A percentile compares a stretch with the other conserved stretches of the same genome.
Evolutionary conservation across 2,329 filamentous ascomycete genomes (phyloP).

Genomic region (Coniella lustricola): DNA sequence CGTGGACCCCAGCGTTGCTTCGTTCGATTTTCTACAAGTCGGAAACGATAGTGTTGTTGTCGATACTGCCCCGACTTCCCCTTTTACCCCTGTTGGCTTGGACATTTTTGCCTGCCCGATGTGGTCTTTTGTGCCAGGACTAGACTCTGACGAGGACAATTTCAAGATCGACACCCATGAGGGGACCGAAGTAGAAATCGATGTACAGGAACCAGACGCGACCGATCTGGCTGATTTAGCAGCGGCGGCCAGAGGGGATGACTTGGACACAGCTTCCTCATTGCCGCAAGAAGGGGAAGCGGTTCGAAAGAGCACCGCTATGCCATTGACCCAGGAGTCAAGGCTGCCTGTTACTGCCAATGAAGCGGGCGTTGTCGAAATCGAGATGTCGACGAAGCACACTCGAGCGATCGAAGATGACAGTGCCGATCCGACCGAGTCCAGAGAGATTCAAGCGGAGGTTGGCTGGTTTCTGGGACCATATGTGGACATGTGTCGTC

Average conservation of each 20-base stretch:
- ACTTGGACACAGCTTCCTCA: too few species aligned
- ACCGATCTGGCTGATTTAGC: background rate
- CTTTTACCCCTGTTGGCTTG: background rate
- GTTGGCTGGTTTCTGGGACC: too few species aligned
- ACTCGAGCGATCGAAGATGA: too few species aligned
- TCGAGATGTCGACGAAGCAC: too few species aligned
- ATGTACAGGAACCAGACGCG: background rate
- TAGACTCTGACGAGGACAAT: constrained; percentile 10
- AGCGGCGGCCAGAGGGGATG: background rate
- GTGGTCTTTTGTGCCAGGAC: constrained; percentile 3
- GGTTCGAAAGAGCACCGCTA: too few species aligned
- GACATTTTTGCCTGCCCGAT: constrained; percentile 5
- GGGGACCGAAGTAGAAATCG: background rate
- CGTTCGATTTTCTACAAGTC: background rate
- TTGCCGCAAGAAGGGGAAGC: too few species aligned
- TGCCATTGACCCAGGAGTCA: too few species aligned
- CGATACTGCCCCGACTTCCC: background rate
- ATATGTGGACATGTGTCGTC: too few species aligned
- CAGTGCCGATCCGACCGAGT: too few species aligned
- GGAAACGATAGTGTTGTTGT: background rate
- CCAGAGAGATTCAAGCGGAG: too few species aligned
- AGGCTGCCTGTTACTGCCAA: too few species aligned
- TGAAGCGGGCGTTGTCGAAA: too few species aligned
- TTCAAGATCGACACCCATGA: constrained; percentile 9
- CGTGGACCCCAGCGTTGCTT: constrained; percentile 13